Conservation (phyloP, 257 asterid genomes). For the Penstemon newberryi region DNA sequence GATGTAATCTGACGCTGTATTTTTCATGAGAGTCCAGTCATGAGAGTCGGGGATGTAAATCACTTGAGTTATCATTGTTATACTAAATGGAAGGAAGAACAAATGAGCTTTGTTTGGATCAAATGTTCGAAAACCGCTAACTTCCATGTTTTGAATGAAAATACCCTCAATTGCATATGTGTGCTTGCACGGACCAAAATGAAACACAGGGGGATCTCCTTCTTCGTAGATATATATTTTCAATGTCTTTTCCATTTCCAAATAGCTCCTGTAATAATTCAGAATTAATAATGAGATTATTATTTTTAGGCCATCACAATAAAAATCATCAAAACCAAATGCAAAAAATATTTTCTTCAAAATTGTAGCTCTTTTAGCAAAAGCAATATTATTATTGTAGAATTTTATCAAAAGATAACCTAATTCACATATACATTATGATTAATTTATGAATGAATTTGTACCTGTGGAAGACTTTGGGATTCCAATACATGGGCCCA, state of each 20-base stretch:
- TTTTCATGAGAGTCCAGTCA: conserved; percentile 55
- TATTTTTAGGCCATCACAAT: no score
- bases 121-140: conserved; percentile 48
- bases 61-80: conserved; percentile 52
- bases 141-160: conserved; percentile 56
- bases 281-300: no score
- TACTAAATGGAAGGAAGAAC: conserved; percentile 69
- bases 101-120: conserved; percentile 55
- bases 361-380: no score
- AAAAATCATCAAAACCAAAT: no score
- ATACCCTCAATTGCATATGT: conserved; percentile 66
- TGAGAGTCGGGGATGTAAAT: conserved; percentile 43
- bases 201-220: conserved; percentile 77
- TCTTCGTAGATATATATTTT: conserved; percentile 64
- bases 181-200: conserved; percentile 64
- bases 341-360: no score
- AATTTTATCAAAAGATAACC: no score
- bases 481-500: conserved; percentile 67
- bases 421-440: no score
- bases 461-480: conserved; percentile 59
- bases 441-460: no score
- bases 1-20: conserved; percentile 37
- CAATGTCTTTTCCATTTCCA: conserved; percentile 64
- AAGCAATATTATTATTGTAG: no score
- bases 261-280: conserved; percentile 47